Conservation (phyloP, 176 grass and related monocot species). For the Rhynchospora pubera region DNA sequence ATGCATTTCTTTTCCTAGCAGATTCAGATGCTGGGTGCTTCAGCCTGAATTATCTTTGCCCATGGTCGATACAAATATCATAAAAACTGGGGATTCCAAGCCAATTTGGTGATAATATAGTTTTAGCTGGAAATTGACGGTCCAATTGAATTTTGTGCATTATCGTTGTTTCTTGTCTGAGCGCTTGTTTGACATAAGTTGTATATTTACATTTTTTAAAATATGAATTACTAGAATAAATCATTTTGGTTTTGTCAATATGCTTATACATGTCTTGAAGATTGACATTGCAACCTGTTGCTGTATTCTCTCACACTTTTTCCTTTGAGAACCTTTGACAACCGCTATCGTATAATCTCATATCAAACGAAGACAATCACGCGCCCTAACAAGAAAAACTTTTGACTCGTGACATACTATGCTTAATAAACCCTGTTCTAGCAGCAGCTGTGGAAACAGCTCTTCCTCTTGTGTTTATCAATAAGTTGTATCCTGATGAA, state of each 20-base stretch:
- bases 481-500: too few species aligned
- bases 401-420: too few species aligned
- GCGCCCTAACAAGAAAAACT: too few species aligned
- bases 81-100: not conserved
- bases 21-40: slow-evolving; percentile 33
- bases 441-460: too few species aligned
- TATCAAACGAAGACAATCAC: too few species aligned
- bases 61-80: not conserved
- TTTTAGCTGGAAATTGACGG: not conserved
- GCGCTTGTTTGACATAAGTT: not conserved
- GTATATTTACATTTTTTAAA: slow-evolving; percentile 3
- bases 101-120: not conserved
- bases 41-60: not conserved
- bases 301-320: too few species aligned
- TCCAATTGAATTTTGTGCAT: slow-evolving; percentile 6
- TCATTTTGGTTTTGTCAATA: not conserved
- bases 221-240: not conserved
- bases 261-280: not conserved
- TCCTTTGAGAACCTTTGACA: too few species aligned
- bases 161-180: not conserved
- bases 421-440: too few species aligned
- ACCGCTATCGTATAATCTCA: too few species aligned
- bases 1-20: slow-evolving; percentile 19
- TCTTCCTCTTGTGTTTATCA: too few species aligned
- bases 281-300: too few species aligned